Base-by-base conservation (phyloP, 2,329 filamentous ascomycete species). In the Fusarium proliferatum region DNA sequence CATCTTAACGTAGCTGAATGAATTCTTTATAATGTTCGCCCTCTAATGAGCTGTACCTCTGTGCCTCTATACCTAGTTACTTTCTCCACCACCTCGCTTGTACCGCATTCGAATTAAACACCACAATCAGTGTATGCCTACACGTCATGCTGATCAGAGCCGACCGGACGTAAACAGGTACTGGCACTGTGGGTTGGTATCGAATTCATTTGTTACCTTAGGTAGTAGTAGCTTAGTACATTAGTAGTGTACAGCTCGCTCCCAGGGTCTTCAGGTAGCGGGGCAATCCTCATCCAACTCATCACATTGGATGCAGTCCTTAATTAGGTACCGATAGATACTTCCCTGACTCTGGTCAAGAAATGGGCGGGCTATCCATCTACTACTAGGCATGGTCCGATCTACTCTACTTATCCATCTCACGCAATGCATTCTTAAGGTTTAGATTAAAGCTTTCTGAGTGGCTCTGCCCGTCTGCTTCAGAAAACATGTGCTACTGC, bases 1-100 rank as follows among this genome's bases (percentile, higher is more conserved):
- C 77, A 78, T 78, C 76, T 80, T 81, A 82, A 75, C 79, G 80
- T 83, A 82, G 81, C 77, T 81, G 76, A 81, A 83, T 80, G 79
- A 81, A 81, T 77, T 75, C 76, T 78, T 80, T 79, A 64, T 73
- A 81, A 82, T 82, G 76, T 74, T 79, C 74, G 70, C 69, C 67
- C 52, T 67, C 53, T 60, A 45, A 28, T 67, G 36, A 39, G 21
- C 41, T 53, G 34, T 19, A 46, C 17, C n/a, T 28, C 19, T n/a
- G 21, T 12, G 7, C 28, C 46, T 30, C 46, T 28, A 16, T 16
- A 28, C 46, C 28, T 28, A 33, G 33, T 4, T 28, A 12, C 17
- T 21, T 30, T 49, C 28, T 49, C 23, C 33, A 58, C 19, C 23
- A 41, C 52, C 23, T 42, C 19, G 19, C 34, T 48, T 64, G 26